Conservation (phyloP, 805 yeast species). For the Teunomyces atbi region DNA sequence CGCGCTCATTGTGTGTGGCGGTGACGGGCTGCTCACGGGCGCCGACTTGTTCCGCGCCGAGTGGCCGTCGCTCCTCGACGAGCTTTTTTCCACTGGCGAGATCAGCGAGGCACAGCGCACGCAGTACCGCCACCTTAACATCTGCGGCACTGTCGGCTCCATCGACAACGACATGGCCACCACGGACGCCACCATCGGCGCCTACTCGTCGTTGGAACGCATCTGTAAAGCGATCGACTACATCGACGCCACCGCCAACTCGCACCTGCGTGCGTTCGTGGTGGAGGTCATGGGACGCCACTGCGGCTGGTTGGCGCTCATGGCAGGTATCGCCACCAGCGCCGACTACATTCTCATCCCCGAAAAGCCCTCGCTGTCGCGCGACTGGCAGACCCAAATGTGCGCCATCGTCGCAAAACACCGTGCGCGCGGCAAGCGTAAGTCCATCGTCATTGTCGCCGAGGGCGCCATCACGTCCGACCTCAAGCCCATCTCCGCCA, state of each 20-base stretch:
- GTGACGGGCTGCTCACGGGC: slow-evolving; percentile 98
- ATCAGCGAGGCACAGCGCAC: slow-evolving; percentile 58
- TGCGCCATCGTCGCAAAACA: slow-evolving; percentile 72
- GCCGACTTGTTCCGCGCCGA: slow-evolving; percentile 92
- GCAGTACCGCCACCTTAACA: slow-evolving; percentile 71
- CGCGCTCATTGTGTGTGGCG: slow-evolving; percentile 95
- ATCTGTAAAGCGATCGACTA: slow-evolving; percentile 93
- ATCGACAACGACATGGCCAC: slow-evolving; percentile 98
- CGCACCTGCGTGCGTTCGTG: slow-evolving; percentile 96
- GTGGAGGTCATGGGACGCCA: slow-evolving; percentile 99
- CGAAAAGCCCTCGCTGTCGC: slow-evolving; percentile 79
- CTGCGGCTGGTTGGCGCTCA: slow-evolving; percentile 97
- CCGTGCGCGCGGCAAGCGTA: slow-evolving; percentile 84
- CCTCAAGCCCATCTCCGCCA: slow-evolving; percentile 75
- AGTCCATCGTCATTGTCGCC: slow-evolving; percentile 94
- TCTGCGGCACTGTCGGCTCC: slow-evolving; percentile 94
- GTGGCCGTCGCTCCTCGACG: slow-evolving; percentile 87
- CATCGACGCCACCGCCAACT: slow-evolving; percentile 95
- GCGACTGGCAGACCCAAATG: slow-evolving; percentile 80
- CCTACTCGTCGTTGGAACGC: slow-evolving; percentile 88
- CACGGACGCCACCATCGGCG: slow-evolving; percentile 96
- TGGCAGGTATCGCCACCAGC: slow-evolving; percentile 96
- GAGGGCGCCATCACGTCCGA: slow-evolving; percentile 93
- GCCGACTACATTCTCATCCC: slow-evolving; percentile 96
- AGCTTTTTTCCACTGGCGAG: slow-evolving; percentile 55